Percentiles rank a stretch among this genome's conserved stretches.
Evolutionary conservation across 331 rosid genomes (phyloP).

Genomic region (Prunus yedoensis): DNA sequence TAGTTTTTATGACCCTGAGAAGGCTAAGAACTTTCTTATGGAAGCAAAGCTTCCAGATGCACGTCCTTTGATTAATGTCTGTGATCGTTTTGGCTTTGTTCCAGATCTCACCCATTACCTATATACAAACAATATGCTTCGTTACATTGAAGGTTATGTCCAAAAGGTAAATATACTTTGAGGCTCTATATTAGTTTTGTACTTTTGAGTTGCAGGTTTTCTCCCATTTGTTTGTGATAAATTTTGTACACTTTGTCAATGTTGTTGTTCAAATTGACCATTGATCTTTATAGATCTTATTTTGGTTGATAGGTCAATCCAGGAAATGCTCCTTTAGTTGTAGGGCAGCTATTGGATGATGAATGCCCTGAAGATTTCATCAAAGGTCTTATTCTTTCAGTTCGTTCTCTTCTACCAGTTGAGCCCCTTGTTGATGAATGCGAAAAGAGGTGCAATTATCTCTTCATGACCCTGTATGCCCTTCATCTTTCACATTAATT

Average conservation of each 20-base stretch:
- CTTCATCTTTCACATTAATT: conserved; percentile 3
- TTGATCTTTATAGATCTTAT: neutral
- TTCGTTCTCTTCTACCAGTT: conserved; percentile 45
- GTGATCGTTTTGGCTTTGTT: conserved; percentile 45
- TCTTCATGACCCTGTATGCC: neutral
- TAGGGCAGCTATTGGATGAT: conserved; percentile 43
- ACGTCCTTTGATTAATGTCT: conserved; percentile 41
- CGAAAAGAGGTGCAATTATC: conserved; percentile 27
- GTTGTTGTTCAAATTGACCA: neutral
- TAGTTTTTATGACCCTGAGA: conserved; percentile 36
- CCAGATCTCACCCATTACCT: conserved; percentile 42
- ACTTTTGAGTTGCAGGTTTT: neutral
- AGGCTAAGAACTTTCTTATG: conserved; percentile 43
- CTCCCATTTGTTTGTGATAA: neutral
- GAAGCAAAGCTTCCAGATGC: conserved; percentile 46
- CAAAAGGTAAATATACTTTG: conserved; percentile 28
- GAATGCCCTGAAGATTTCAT: conserved; percentile 45
- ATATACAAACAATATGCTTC: conserved; percentile 40
- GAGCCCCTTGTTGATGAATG: conserved; percentile 41
- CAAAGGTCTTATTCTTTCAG: conserved; percentile 40
- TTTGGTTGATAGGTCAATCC: conserved; percentile 33
- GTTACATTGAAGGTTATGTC: conserved; percentile 44
- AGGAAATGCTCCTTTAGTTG: conserved; percentile 41
- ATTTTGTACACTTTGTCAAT: neutral
- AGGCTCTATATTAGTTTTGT: neutral